A percentile compares a stretch with the other conserved stretches of the same genome.
phyloP scores from a whole-genome alignment of 495 filamentous ascomycete species.

The Physcia stellaris region DNA sequence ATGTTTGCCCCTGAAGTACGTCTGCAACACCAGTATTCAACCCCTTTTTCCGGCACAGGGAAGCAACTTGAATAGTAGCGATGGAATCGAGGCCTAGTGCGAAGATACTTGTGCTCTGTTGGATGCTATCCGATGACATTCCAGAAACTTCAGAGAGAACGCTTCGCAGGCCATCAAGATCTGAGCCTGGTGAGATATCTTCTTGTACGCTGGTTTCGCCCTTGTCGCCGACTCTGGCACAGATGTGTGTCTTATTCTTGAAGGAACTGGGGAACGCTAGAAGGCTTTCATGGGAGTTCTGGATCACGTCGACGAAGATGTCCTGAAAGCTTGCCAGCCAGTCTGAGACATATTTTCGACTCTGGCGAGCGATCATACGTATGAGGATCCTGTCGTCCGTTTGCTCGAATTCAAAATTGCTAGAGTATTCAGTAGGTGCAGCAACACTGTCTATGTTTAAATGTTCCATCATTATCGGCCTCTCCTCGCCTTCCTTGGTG shows the following conservation, averaged over 20 bases:
- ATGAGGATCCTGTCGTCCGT: conserved; percentile 17
- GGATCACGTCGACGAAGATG: conserved; percentile 19
- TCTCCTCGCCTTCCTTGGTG: conserved; percentile 9
- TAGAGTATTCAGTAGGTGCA: conserved; percentile 50
- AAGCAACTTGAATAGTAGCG: conserved; percentile 62
- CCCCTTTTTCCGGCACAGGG: conserved; percentile 45
- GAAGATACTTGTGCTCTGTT: conserved; percentile 55
- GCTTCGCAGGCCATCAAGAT: conserved; percentile 40
- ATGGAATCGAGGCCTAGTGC: conserved; percentile 85
- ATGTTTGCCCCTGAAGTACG: conserved; percentile 48
- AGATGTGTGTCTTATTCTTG: conserved; percentile 1
- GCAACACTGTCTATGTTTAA: conserved; percentile 34
- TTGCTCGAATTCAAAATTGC: conserved; percentile 59
- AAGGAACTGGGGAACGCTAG: conserved; percentile 15
- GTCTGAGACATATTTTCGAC: not conserved
- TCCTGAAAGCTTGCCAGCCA: conserved; percentile 17
- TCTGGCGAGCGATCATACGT: conserved; percentile 2
- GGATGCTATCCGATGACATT: conserved; percentile 45
- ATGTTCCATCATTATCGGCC: conserved; percentile 36
- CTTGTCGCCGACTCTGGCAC: not conserved
- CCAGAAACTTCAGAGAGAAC: conserved; percentile 52
- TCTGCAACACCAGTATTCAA: conserved; percentile 48
- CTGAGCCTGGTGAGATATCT: conserved; percentile 8
- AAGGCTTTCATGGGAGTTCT: conserved; percentile 17
- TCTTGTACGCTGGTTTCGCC: not conserved